phyloP scores from a whole-genome alignment of 2,329 filamentous ascomycete genomes.

The Penicillium sp. region DNA sequence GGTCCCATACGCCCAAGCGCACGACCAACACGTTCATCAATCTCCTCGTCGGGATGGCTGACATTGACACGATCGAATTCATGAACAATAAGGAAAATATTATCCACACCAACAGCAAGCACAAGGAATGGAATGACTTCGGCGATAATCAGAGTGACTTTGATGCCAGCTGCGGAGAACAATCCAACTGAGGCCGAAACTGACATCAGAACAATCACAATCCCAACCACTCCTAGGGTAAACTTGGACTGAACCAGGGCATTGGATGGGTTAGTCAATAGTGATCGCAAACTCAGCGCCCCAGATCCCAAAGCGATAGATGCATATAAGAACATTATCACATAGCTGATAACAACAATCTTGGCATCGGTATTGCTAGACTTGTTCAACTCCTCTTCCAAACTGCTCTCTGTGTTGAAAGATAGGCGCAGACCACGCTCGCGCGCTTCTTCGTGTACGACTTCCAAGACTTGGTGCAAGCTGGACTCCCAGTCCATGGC shows the following conservation, averaged over 20 bases:
- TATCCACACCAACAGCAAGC: slow-evolving; percentile 93
- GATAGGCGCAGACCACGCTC: slow-evolving; percentile 79
- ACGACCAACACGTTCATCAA: slow-evolving; percentile 79
- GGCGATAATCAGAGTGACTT: slow-evolving; percentile 94
- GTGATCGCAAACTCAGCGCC: slow-evolving; percentile 69
- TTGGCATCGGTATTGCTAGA: slow-evolving; percentile 97
- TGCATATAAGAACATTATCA: slow-evolving; percentile 98
- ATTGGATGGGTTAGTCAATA: slow-evolving; percentile 77
- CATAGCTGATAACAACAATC: slow-evolving; percentile 92
- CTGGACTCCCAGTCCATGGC: slow-evolving; percentile 88
- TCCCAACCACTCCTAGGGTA: slow-evolving; percentile 87
- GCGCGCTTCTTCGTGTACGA: slow-evolving; percentile 74
- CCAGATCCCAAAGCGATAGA: slow-evolving; percentile 89
- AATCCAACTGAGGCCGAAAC: slow-evolving; percentile 92
- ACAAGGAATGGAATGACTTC: slow-evolving; percentile 98
- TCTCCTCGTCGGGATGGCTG: slow-evolving; percentile 81
- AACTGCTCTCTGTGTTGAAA: slow-evolving; percentile 90
- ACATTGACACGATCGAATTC: slow-evolving; percentile 95
- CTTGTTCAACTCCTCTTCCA: slow-evolving; percentile 95
- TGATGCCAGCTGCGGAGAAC: slow-evolving; percentile 87
- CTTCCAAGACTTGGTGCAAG: slow-evolving; percentile 68
- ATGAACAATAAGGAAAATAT: slow-evolving; percentile 97
- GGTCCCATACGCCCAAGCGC: slow-evolving; percentile 95
- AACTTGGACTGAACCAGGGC: slow-evolving; percentile 95
- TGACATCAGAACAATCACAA: slow-evolving; percentile 94